These are phyloP conservation scores for Candolleomyces aberdarensis DNA, from an alignment of 768 basidiomycete species.

Conservation along the genomic window DNA sequence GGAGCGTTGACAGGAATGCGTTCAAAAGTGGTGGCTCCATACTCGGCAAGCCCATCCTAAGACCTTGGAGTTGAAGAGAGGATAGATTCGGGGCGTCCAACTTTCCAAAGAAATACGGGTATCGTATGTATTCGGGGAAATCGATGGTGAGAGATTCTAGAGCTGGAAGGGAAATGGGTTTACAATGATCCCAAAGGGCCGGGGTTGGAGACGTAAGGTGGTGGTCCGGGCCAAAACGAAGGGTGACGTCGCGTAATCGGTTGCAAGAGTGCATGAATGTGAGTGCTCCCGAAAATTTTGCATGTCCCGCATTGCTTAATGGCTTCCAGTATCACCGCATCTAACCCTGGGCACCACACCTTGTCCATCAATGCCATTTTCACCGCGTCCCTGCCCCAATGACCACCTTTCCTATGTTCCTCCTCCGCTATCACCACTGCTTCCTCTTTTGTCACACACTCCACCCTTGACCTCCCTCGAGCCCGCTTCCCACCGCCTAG, in stretches of 20 bases:
- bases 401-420: slow-evolving; percentile 22
- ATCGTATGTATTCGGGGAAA: too few species aligned
- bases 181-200: too few species aligned
- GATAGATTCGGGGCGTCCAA: too few species aligned
- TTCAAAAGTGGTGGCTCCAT: too few species aligned
- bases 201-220: too few species aligned
- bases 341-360: slow-evolving; percentile 24
- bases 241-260: slow-evolving; percentile 34
- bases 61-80: too few species aligned
- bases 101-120: too few species aligned
- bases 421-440: slow-evolving; percentile 17
- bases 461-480: slow-evolving; percentile 16
- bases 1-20: too few species aligned
- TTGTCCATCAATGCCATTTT: slow-evolving; percentile 26
- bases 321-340: slow-evolving; percentile 19
- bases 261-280: slow-evolving; percentile 31
- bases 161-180: too few species aligned
- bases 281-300: slow-evolving; percentile 28
- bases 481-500: slow-evolving; percentile 13
- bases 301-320: slow-evolving; percentile 23
- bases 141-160: too few species aligned
- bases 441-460: slow-evolving; percentile 27
- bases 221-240: too few species aligned
- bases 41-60: too few species aligned
- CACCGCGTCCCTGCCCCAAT: slow-evolving; percentile 31